Conservation (phyloP, 352 stramenopile genomes). For the Saprolegnia parasitica region DNA sequence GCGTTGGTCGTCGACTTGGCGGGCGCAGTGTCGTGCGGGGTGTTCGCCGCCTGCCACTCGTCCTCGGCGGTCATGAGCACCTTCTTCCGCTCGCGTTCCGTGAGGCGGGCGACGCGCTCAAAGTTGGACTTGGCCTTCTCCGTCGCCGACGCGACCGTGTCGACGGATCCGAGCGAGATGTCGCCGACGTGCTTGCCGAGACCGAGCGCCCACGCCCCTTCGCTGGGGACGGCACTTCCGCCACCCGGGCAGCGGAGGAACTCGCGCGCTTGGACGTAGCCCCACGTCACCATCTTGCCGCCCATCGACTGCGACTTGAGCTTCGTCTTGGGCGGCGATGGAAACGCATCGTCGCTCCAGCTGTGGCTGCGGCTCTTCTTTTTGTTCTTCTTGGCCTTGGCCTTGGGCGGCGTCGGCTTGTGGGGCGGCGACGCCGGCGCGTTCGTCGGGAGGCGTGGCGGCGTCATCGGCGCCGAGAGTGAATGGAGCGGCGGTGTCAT, state of each 20-base stretch:
- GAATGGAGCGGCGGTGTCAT: neutral
- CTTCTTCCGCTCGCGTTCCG: conserved; percentile 59
- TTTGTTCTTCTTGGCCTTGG: conserved; percentile 44
- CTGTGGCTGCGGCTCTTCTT: conserved; percentile 68
- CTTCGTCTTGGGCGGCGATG: conserved; percentile 11
- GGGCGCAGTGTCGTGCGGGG: conserved; percentile 4
- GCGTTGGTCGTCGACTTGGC: conserved; percentile 33
- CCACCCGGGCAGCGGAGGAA: conserved; percentile 76
- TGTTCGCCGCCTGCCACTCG: conserved; percentile 4
- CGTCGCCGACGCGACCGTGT: neutral
- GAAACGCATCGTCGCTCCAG: conserved; percentile 34
- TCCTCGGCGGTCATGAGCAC: conserved; percentile 50
- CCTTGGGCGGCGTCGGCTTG: neutral
- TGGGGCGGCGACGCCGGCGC: neutral
- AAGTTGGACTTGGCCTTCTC: neutral
- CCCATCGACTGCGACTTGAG: conserved; percentile 61
- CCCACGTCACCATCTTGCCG: conserved; percentile 74
- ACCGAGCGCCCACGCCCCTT: conserved; percentile 76
- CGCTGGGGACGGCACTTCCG: conserved; percentile 66
- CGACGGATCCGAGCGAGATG: conserved; percentile 61
- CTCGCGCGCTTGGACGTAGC: conserved; percentile 58
- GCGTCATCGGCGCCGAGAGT: neutral
- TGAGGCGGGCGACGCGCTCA: conserved; percentile 59
- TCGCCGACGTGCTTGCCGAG: conserved; percentile 58
- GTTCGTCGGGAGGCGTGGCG: neutral